Evolutionary conservation across 495 filamentous ascomycete genomes (phyloP).

Genomic region (Echria macrotheca): DNA sequence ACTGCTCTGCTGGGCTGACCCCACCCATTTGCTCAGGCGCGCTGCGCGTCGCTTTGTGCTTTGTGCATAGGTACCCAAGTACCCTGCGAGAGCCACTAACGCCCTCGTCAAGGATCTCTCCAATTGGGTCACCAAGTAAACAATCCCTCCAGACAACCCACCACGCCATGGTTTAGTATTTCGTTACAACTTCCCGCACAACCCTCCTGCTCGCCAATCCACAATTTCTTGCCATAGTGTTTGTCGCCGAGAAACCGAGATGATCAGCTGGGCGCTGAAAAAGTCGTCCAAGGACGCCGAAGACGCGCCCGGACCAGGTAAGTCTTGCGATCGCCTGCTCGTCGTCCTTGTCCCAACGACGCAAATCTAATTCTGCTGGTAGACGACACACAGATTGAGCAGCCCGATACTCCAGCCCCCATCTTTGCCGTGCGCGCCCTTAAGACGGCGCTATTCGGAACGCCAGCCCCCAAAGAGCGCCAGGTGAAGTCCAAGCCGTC

Average conservation of each 20-base stretch:
- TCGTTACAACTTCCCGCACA: neutral
- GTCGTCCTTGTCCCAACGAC: too few species aligned
- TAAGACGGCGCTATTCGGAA: constrained; percentile 87
- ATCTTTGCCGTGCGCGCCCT: constrained; percentile 91
- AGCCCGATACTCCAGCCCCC: constrained; percentile 87
- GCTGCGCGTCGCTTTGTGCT: neutral
- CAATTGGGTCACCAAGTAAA: neutral
- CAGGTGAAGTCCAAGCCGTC: constrained; percentile 17
- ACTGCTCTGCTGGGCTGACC: too few species aligned
- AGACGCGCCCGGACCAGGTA: constrained; percentile 26
- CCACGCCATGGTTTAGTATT: neutral
- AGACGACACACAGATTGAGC: constrained; percentile 50
- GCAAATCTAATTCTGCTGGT: too few species aligned
- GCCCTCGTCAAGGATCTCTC: too few species aligned
- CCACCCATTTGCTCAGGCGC: too few species aligned
- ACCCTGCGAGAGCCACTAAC: too few species aligned
- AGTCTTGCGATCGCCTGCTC: too few species aligned
- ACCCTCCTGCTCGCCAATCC: neutral
- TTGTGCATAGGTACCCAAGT: neutral
- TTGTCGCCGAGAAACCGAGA: constrained; percentile 13
- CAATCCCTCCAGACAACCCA: neutral
- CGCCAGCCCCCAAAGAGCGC: constrained; percentile 49
- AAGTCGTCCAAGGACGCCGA: constrained; percentile 28
- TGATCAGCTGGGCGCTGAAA: constrained; percentile 55
- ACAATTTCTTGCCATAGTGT: neutral